phyloP scores from a whole-genome alignment of 1,284 basidiomycete genomes.

The Ustanciosporium gigantosporum region DNA sequence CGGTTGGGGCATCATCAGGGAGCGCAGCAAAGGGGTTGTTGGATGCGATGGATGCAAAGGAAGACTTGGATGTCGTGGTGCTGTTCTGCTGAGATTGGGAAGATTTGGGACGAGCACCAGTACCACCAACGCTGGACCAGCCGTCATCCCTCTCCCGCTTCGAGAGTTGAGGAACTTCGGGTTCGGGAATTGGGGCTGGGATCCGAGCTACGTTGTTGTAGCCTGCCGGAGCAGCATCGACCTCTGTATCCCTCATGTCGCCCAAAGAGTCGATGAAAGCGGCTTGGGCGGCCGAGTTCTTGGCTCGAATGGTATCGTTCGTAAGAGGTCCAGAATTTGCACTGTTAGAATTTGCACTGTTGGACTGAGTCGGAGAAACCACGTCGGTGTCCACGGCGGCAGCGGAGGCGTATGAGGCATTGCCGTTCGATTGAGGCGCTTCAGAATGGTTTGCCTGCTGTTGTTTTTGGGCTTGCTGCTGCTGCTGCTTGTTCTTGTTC shows the following conservation, averaged over 20 bases:
- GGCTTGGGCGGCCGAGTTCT: slow-evolving; percentile 8
- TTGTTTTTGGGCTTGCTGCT: background rate
- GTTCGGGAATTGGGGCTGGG: slow-evolving; percentile 5
- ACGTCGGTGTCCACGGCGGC: background rate
- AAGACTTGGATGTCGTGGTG: slow-evolving; percentile 3
- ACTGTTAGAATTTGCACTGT: too few relatives aligned
- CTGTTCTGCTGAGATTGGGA: slow-evolving; percentile 1
- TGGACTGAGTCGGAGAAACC: background rate
- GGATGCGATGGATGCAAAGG: slow-evolving; percentile 17
- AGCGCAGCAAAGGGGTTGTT: slow-evolving; percentile 43
- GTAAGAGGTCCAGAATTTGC: too few relatives aligned
- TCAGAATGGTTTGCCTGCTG: too few relatives aligned
- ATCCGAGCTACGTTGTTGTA: slow-evolving; percentile 30
- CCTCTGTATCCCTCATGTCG: slow-evolving; percentile 37
- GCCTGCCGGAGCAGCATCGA: slow-evolving; percentile 15
- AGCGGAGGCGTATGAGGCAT: slow-evolving; percentile 1
- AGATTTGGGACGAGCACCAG: background rate
- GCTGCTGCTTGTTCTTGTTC: slow-evolving; percentile 12
- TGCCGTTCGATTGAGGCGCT: too few relatives aligned
- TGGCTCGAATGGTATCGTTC: slow-evolving; percentile 20
- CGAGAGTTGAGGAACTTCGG: slow-evolving; percentile 8
- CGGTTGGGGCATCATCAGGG: slow-evolving; percentile 25
- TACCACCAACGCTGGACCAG: slow-evolving; percentile 30
- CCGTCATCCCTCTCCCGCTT: slow-evolving; percentile 27
- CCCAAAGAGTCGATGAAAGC: slow-evolving; percentile 13